Evolutionary conservation across 2,329 filamentous ascomycete genomes (phyloP).

Genomic region (Neodidymelliopsis sp.): DNA sequence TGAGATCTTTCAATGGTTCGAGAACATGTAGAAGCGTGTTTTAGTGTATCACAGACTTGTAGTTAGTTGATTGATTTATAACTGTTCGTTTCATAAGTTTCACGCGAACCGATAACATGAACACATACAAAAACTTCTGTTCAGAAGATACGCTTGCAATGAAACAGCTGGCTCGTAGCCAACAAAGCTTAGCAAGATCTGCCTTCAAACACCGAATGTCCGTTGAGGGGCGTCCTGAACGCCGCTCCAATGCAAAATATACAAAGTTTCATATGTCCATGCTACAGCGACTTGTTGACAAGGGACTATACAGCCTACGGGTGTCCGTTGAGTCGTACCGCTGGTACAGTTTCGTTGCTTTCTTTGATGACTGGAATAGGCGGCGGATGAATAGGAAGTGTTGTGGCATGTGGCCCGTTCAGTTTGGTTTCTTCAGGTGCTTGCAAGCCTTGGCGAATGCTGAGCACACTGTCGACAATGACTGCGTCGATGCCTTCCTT

Average conservation of each 20-base stretch:
- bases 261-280: neutral
- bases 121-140: too few species aligned
- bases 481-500: slow-evolving; percentile 97
- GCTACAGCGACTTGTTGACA: too few species aligned
- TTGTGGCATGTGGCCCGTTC: neutral
- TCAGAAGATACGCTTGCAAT: neutral
- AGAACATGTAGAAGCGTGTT: neutral
- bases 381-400: slow-evolving; percentile 4
- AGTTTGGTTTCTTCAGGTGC: slow-evolving; percentile 20
- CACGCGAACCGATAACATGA: too few species aligned
- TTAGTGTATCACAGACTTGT: neutral
- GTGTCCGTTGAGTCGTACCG: slow-evolving; percentile 5
- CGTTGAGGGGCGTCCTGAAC: slow-evolving; percentile 4
- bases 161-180: neutral
- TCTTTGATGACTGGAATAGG: slow-evolving; percentile 9
- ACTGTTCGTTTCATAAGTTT: too few species aligned
- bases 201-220: neutral
- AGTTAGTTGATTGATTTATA: neutral
- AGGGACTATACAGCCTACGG: neutral
- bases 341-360: slow-evolving; percentile 3
- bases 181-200: neutral
- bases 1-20: neutral
- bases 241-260: neutral
- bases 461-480: slow-evolving; percentile 93
- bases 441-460: slow-evolving; percentile 91